Evolutionary conservation across 768 basidiomycete genomes (phyloP), one percentile per base, ranked within the genome.

Genomic region (Multifurca ochricompacta): DNA sequence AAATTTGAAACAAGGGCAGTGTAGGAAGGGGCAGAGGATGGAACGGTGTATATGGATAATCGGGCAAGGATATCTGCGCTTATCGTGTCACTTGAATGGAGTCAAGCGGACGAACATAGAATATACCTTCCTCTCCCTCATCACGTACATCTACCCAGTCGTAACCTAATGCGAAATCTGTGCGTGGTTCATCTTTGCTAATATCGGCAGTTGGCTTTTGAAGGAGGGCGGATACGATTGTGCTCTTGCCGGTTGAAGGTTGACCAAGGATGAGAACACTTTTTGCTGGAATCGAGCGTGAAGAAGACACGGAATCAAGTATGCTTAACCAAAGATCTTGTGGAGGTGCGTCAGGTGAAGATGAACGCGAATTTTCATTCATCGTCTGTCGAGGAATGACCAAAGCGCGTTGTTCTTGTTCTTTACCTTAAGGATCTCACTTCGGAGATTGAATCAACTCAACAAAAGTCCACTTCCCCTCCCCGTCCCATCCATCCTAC

Each of bases 281-380:
- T 70, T 94, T 96, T 18, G 88, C 84, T 14, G 87, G 87, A 64
- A 83, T 87, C 10, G 85, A 81, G 49, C 89, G 80, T 34, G 86
- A 80, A 27, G 83, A 82, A 2, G 91, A 88, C 23, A 95, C 85
- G 11, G 85, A 83, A 69, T 93, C 84, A 4, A 98, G 77, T 61
- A 98, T 97, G 11, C 89, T 88, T 3, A 84, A 87, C 95, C 95
- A 98, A 36, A 97, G 72, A 62, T 94, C 88, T 61, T 83, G 79
- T 0, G 85, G 86, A 4, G 84, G 85, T 14, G 80, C 78, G 42
- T 81, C 82, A 55, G 87, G 87, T 21, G 85, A 77, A n/a, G 83
- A 77, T 19, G 83, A 73, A 40, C 85, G 80, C 56, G 75, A 77
- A 18, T 67, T 69, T 28, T 70, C 65, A 36, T 61, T 48, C 58